Evolutionary conservation across 306 rosid species (phyloP).

Genomic region (Sicyos edulis): DNA sequence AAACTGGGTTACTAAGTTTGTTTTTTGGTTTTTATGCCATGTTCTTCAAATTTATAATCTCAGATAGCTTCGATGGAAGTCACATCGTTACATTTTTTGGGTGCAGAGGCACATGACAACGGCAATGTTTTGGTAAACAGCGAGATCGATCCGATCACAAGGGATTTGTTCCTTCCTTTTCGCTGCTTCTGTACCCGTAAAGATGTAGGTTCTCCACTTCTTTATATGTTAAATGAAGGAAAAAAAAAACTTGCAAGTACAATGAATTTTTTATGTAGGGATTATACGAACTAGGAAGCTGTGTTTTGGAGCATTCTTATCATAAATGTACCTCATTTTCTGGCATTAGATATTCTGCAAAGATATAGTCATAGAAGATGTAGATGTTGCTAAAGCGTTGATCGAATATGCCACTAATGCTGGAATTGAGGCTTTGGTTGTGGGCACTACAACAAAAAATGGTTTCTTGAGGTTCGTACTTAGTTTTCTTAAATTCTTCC

Average conservation of each 20-base stretch:
- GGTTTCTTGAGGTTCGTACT: conserved; percentile 58
- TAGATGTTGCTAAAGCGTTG: conserved; percentile 60
- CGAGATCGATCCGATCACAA: conserved; percentile 50
- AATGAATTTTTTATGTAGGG: background rate
- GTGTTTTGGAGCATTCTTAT: background rate
- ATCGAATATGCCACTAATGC: conserved; percentile 46
- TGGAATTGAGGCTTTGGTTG: conserved; percentile 69
- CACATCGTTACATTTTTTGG: conserved; percentile 4
- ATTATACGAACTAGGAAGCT: background rate
- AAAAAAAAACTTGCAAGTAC: background rate
- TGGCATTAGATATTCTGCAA: conserved; percentile 54
- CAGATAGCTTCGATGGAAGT: background rate
- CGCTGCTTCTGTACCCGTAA: conserved; percentile 82
- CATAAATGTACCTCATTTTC: background rate
- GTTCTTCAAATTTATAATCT: background rate
- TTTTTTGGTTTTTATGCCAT: no score
- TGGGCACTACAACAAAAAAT: conserved; percentile 62
- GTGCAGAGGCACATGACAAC: conserved; percentile 25
- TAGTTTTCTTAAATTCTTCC: background rate
- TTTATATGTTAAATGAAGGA: background rate
- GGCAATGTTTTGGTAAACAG: conserved; percentile 22
- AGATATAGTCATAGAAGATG: conserved; percentile 61
- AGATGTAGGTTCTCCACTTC: conserved; percentile 51
- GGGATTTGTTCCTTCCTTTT: conserved; percentile 68
- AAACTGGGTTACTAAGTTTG: background rate